Evolutionary conservation across 179 eudicot species (phyloP), one percentile per base, ranked within the genome.

Genomic region (Vitellaria paradoxa): DNA sequence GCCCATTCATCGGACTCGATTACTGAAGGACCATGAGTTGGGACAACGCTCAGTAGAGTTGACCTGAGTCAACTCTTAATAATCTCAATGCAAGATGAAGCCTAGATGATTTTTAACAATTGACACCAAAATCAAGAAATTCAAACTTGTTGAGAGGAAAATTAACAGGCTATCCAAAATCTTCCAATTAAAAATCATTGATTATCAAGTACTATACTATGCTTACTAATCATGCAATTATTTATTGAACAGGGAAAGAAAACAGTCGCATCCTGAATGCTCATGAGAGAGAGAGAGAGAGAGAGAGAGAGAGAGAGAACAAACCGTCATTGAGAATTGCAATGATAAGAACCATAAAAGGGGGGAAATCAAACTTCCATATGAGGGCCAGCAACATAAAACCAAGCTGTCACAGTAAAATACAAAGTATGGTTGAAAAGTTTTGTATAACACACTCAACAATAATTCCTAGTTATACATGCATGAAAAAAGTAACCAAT

Each of bases 291-390:
- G 8, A 12, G 49, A 30, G 49, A 37, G 20, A 30, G 69, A 65
- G 46, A 65, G 72, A 14, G 72, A 40, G 52, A 46, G 56, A 46
- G 42, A 37, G 71, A 11, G 23, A 55, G 60, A 49, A 13, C 76
- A 9, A 46, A 86, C 93, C 93, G 72, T 89, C 93, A 56, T 89
- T 89, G 73, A 89, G 91, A 76, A 89, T 89, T 73, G 93, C 93
- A 78, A 89, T 89, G 72, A 89, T 88, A 77, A 89, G 89, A 63
- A 89, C 93, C 93, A 89, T 89, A 64, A 89, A 89, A 30, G 93
- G 93, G 47, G 92, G 89, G 46, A 89, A 89, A 72, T 89, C 92
- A 59, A 89, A 89, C 74, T 88, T 86, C 93, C 93, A 89, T 65
- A 89, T 81, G 30, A 89, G 89, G 55, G 93, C 93, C 76, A 89